Conservation (phyloP, 306 rosid genomes). For the Vachellia collinsii region DNA sequence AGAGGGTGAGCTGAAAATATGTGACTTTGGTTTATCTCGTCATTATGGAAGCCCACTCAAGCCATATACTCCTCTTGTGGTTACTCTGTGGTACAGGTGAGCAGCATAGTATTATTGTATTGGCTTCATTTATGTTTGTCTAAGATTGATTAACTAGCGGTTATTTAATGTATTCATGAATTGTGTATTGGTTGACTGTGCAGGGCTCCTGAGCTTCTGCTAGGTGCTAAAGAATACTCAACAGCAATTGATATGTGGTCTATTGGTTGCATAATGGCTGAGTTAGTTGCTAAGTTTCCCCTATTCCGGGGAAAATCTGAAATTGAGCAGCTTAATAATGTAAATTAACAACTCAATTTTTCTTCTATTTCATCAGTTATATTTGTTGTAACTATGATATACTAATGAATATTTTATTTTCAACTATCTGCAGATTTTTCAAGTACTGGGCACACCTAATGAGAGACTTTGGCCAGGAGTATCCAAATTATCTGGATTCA, state of each 20-base stretch:
- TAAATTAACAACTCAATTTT: conserved; percentile 16
- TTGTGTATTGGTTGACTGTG: conserved; percentile 22
- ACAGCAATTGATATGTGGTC: conserved; percentile 99
- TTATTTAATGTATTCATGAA: conserved; percentile 9
- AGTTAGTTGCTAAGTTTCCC: conserved; percentile 73
- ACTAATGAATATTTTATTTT: background rate
- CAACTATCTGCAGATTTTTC: conserved; percentile 65
- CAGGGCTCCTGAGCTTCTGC: conserved; percentile 91
- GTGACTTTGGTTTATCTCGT: conserved; percentile 94
- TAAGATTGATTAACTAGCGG: background rate
- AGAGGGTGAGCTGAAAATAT: conserved; percentile 81
- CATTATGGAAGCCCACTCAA: conserved; percentile 87
- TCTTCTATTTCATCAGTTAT: background rate
- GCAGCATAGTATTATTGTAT: conserved; percentile 3
- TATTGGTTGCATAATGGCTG: conserved; percentile 95
- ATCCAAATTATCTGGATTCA: conserved; percentile 71
- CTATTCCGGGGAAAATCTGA: conserved; percentile 83
- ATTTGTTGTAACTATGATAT: background rate
- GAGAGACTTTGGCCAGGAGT: conserved; percentile 86
- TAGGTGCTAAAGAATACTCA: conserved; percentile 80
- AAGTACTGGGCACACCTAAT: conserved; percentile 76
- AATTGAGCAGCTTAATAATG: conserved; percentile 88
- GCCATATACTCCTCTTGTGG: conserved; percentile 88
- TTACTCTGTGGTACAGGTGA: conserved; percentile 95
- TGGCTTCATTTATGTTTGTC: conserved; percentile 7